These are phyloP conservation scores for Bipolaris sorokiniana DNA, from an alignment of 2,329 filamentous ascomycete genomes.

Conservation along the genomic window DNA sequence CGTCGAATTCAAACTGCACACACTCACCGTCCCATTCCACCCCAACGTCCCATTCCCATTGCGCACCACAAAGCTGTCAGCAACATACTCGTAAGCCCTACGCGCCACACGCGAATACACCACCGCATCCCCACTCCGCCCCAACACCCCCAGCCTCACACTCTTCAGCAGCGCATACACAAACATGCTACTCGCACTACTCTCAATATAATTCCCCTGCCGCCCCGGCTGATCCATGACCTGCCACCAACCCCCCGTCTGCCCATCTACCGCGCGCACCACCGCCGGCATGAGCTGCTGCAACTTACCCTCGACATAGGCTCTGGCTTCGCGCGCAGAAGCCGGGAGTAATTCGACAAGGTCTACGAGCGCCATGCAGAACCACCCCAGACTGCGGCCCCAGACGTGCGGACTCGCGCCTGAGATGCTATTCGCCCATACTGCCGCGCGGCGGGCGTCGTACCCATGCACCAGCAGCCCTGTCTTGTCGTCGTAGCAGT, in stretches of 20 bases:
- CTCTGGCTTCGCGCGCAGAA: neutral
- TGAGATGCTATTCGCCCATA: conserved; percentile 59
- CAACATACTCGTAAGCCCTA: conserved; percentile 48
- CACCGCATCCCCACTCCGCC: neutral
- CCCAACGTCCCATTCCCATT: conserved; percentile 33
- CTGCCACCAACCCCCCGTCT: conserved; percentile 62
- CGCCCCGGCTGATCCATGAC: conserved; percentile 58
- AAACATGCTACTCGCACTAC: conserved; percentile 65
- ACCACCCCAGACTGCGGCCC: conserved; percentile 63
- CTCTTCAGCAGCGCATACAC: conserved; percentile 60
- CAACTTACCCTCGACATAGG: conserved; percentile 6
- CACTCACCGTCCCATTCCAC: conserved; percentile 40
- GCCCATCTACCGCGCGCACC: conserved; percentile 35
- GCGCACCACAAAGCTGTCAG: conserved; percentile 27
- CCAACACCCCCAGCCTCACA: conserved; percentile 45
- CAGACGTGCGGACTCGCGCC: conserved; percentile 62
- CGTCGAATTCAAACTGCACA: conserved; percentile 35
- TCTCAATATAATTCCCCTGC: conserved; percentile 66
- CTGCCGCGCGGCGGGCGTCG: conserved; percentile 56
- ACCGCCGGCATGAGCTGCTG: conserved; percentile 40
- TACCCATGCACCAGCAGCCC: conserved; percentile 62
- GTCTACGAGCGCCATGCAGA: conserved; percentile 59
- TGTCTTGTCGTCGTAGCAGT: conserved; percentile 50
- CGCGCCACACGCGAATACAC: conserved; percentile 31
- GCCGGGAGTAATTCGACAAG: conserved; percentile 51